Evolutionary conservation across 495 filamentous ascomycete species (phyloP).

Genomic region (Pyrenopolyporus hunteri): DNA sequence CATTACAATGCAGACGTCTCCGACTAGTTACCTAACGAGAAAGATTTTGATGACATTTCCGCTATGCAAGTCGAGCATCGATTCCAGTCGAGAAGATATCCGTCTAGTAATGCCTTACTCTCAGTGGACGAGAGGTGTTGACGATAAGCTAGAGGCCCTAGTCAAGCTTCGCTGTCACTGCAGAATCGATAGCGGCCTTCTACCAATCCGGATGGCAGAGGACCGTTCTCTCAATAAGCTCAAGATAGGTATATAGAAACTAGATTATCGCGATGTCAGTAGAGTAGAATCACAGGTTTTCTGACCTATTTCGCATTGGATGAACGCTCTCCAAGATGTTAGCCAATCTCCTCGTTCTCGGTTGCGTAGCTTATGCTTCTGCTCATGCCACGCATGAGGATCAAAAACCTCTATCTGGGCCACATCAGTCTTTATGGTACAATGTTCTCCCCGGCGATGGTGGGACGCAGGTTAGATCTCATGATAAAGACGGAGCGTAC

Average conservation of each 20-base stretch:
- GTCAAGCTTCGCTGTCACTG: conserved; percentile 25
- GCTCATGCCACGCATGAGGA: conserved; percentile 47
- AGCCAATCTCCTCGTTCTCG: conserved; percentile 27
- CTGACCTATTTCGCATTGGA: neutral
- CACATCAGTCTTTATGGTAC: conserved; percentile 50
- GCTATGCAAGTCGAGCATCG: conserved; percentile 37
- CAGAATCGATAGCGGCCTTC: conserved; percentile 28
- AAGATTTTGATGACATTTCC: conserved; percentile 31
- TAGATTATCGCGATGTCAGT: neutral
- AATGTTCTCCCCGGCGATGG: conserved; percentile 63
- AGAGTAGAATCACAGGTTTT: neutral
- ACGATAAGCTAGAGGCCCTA: conserved; percentile 31
- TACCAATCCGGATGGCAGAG: conserved; percentile 23
- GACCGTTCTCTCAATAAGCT: conserved; percentile 10
- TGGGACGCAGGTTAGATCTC: conserved; percentile 56
- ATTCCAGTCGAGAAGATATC: conserved; percentile 29
- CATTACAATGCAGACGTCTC: conserved; percentile 20
- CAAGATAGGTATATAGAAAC: conserved; percentile 9
- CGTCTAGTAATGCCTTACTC: conserved; percentile 2
- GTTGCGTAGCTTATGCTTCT: conserved; percentile 35
- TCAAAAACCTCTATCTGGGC: conserved; percentile 53
- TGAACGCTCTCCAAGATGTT: conserved; percentile 32
- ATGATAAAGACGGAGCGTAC: neutral
- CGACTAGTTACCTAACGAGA: conserved; percentile 37
- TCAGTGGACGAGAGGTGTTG: conserved; percentile 19